Percentiles rank a stretch among this genome's conserved stretches.
Evolutionary conservation across 805 yeast genomes (phyloP).

Genomic region (Lachancea lanzarotensis): DNA sequence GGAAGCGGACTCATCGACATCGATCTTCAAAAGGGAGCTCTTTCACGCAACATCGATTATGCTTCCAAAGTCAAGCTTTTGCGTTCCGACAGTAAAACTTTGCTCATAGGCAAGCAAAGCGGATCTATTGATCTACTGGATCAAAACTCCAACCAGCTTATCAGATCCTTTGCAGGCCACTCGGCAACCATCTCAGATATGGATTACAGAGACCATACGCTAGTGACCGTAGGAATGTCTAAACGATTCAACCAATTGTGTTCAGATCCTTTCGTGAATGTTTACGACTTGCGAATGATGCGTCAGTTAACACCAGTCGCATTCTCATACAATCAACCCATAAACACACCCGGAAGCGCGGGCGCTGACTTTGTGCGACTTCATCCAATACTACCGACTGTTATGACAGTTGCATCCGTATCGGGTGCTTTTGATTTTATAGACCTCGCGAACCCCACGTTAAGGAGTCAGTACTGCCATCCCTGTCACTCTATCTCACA

Average conservation of each 20-base stretch:
- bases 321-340: slow-evolving; percentile 47
- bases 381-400: slow-evolving; percentile 81
- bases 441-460: slow-evolving; percentile 73
- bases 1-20: slow-evolving; percentile 36
- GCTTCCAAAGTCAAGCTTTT: slow-evolving; percentile 41
- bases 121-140: slow-evolving; percentile 64
- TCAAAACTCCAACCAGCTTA: slow-evolving; percentile 40
- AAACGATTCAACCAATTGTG: slow-evolving; percentile 50
- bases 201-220: slow-evolving; percentile 56
- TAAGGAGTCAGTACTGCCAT: slow-evolving; percentile 31
- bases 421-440: slow-evolving; percentile 81
- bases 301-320: slow-evolving; percentile 72
- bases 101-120: slow-evolving; percentile 51
- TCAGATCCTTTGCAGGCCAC: slow-evolving; percentile 53
- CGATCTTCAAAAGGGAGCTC: slow-evolving; percentile 36
- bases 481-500: slow-evolving; percentile 31
- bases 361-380: slow-evolving; percentile 81
- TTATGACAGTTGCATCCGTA: slow-evolving; percentile 64
- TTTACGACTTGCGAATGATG: slow-evolving; percentile 72
- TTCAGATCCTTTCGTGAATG: slow-evolving; percentile 75
- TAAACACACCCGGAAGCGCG: slow-evolving; percentile 39
- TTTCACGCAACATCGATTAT: slow-evolving; percentile 37
- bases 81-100: slow-evolving; percentile 45
- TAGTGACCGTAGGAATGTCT: slow-evolving; percentile 79
- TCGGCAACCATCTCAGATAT: slow-evolving; percentile 56